phyloP scores from a whole-genome alignment of 2,329 filamentous ascomycete genomes.

The Zasmidium citrigriseum region DNA sequence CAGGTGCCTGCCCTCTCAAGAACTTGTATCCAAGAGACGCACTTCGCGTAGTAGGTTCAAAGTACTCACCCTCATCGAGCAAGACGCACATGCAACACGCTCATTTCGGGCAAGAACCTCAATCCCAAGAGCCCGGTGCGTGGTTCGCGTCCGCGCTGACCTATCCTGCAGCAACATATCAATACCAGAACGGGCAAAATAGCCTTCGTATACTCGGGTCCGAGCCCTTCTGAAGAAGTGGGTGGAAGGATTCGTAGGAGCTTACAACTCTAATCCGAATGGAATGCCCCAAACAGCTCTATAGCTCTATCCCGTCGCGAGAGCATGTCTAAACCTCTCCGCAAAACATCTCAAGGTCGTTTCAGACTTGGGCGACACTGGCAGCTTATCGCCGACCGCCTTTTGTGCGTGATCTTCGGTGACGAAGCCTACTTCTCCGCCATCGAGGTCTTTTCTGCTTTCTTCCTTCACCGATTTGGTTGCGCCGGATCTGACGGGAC shows the following conservation, averaged over 20 bases:
- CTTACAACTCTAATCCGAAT: too few species aligned
- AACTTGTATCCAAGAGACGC: too few species aligned
- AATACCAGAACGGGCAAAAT: not conserved
- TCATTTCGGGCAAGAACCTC: too few species aligned
- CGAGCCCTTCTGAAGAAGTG: not conserved
- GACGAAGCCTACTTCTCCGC: constrained; percentile 27
- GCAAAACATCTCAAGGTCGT: constrained; percentile 35
- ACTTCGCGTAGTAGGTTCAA: too few species aligned
- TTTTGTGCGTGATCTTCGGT: constrained; percentile 33
- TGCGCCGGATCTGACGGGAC: constrained; percentile 51
- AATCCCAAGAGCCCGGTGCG: too few species aligned
- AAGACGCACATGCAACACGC: too few species aligned
- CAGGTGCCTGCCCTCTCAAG: too few species aligned
- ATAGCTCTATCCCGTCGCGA: constrained; percentile 29
- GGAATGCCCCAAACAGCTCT: too few species aligned
- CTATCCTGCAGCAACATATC: too few species aligned
- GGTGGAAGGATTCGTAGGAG: too few species aligned
- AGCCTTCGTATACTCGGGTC: not conserved
- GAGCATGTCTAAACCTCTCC: constrained; percentile 34
- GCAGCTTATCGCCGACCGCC: constrained; percentile 27
- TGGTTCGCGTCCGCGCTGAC: too few species aligned
- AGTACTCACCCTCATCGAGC: too few species aligned
- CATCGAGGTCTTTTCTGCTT: constrained; percentile 37
- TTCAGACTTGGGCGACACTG: constrained; percentile 34
- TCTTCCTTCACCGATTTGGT: constrained; percentile 39